phyloP scores from a whole-genome alignment of 1,284 basidiomycete genomes.

The Cryptococcus hybrid region DNA sequence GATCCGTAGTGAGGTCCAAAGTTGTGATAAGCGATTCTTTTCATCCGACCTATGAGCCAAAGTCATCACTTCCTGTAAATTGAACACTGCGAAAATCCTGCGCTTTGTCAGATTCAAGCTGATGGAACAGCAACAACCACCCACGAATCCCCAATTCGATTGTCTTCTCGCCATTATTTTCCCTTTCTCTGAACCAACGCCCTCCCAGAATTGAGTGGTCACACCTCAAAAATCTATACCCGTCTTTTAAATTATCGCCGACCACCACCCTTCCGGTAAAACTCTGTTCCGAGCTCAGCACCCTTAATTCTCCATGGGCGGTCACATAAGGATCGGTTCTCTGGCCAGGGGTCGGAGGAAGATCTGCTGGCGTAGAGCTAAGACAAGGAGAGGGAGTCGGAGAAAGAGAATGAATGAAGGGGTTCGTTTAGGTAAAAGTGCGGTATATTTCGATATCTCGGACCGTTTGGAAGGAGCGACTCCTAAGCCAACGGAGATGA shows the following conservation, averaged over 20 bases:
- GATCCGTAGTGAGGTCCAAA: slow-evolving; percentile 22
- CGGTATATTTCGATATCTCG: neutral
- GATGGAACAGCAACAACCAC: slow-evolving; percentile 8
- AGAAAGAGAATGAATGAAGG: slow-evolving; percentile 28
- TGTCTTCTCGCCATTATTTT: slow-evolving; percentile 32
- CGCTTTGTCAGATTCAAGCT: slow-evolving; percentile 39
- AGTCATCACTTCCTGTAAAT: slow-evolving; percentile 76
- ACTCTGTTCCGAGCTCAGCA: slow-evolving; percentile 68
- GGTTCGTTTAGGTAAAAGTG: slow-evolving; percentile 17
- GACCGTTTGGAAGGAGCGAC: slow-evolving; percentile 1
- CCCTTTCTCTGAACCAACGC: slow-evolving; percentile 62
- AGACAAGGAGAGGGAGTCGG: slow-evolving; percentile 29
- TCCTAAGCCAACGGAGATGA: slow-evolving; percentile 5
- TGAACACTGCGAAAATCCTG: slow-evolving; percentile 79
- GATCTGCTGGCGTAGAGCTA: slow-evolving; percentile 32
- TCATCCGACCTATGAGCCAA: slow-evolving; percentile 55
- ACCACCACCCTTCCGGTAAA: slow-evolving; percentile 74
- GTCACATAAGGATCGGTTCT: slow-evolving; percentile 54
- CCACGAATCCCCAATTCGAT: slow-evolving; percentile 53
- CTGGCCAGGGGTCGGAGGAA: slow-evolving; percentile 23
- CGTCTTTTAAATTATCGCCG: slow-evolving; percentile 63
- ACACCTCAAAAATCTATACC: slow-evolving; percentile 75
- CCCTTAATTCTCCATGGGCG: slow-evolving; percentile 57
- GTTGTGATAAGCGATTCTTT: slow-evolving; percentile 22
- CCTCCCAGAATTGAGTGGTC: slow-evolving; percentile 88